phyloP scores from a whole-genome alignment of 768 basidiomycete species.

The Trametes gibbosa region DNA sequence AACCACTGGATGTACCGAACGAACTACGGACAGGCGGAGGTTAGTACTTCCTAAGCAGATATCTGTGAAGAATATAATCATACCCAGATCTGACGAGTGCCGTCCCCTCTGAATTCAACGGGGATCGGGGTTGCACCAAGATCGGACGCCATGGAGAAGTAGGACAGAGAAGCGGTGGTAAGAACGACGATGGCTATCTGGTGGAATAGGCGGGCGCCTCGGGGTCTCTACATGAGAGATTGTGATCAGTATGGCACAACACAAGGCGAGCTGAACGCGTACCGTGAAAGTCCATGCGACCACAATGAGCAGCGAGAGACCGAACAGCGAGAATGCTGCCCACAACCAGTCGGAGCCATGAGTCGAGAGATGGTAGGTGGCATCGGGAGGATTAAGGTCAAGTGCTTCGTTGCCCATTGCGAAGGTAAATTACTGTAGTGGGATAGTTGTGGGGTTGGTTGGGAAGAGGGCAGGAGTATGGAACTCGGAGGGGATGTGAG shows the following conservation, averaged over 20 bases:
- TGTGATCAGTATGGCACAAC: not conserved
- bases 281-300: constrained; percentile 38
- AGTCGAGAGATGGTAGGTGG: constrained; percentile 40
- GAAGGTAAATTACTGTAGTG: not conserved
- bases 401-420: constrained; percentile 32
- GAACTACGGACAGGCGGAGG: constrained; percentile 30
- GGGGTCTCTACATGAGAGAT: constrained; percentile 28
- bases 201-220: constrained; percentile 47
- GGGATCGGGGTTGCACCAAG: constrained; percentile 46
- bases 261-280: constrained; percentile 10
- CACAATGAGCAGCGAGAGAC: constrained; percentile 37
- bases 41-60: too few relatives aligned
- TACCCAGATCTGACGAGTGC: constrained; percentile 46
- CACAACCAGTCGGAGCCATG: constrained; percentile 52
- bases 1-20: constrained; percentile 53
- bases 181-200: constrained; percentile 47
- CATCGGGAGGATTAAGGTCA: constrained; percentile 34
- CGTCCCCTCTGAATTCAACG: constrained; percentile 41
- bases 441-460: not conserved
- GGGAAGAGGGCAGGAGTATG: not conserved
- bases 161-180: constrained; percentile 42
- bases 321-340: constrained; percentile 53
- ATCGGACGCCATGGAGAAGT: constrained; percentile 57
- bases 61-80: constrained; percentile 3
- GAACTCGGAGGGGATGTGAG: not conserved